Evolutionary conservation across 257 asterid genomes (phyloP), one percentile per base, ranked within the genome.

Genomic region (Petunia secreta): DNA sequence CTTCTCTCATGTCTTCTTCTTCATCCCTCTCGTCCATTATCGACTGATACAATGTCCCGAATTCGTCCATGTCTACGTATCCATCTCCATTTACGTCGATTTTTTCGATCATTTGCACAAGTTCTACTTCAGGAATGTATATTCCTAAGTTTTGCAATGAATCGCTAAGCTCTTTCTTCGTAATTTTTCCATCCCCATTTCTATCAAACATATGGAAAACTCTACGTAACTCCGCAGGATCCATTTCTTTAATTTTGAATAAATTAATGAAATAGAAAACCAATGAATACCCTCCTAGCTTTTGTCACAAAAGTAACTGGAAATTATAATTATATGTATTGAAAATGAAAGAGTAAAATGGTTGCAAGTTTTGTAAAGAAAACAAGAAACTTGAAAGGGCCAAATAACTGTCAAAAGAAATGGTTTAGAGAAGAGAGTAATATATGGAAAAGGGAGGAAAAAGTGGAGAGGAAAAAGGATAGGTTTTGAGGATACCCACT

Each of bases 201-300:
- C 73, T 77, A 75, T 87, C 88, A 11, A 87, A 87, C 90, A 87
- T 87, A 8, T 81, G 88, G 55, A 87, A 87, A 25, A 87, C 85
- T 77, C 88, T 80, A 36, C 77, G 84, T 5, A 87, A 79, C 82
- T 87, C 88, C 6, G 80, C 37, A 1, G 77, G 88, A 85, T 87
- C 85, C 90, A 87, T 86, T 62, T n/a, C 60, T 54, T 5, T 38
- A 43, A 46, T 37, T 7, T 3, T 5, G 7, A 65, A 53, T 38
- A 63, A 38, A 50, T 3, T 36, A 15, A 52, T 5, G 58, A 6
- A 38, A 5, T 9, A 59, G 11, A 59, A 6, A 59, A 16, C 16
- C 10, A 7, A 59, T 59, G 39, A 59, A 59, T 59, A 0, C 38
- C 13, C 25, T 59, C 36, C 4, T 46, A 8, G 2, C 46, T 44